Percentiles rank a stretch among this genome's conserved stretches.
These are phyloP conservation scores for Erysimum cheiranthoides DNA, from an alignment of 345 rosid genomes.

Conservation along the genomic window DNA sequence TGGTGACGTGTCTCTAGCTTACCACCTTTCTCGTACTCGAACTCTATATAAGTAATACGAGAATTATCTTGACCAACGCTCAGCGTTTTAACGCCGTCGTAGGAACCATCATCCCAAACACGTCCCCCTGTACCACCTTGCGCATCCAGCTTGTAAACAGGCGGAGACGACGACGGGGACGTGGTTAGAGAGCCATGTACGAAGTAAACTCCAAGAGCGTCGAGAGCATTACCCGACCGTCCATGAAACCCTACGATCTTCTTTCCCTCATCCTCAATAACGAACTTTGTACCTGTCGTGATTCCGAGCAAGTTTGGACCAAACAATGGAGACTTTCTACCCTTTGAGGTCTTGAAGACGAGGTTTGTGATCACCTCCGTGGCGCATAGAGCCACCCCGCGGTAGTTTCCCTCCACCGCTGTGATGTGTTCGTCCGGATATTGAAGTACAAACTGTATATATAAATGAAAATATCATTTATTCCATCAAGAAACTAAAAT, in stretches of 20 bases:
- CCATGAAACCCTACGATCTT: constrained; percentile 43
- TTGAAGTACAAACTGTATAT: constrained; percentile 30
- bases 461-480: background rate
- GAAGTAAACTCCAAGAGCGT: constrained; percentile 43
- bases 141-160: constrained; percentile 34
- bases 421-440: constrained; percentile 36
- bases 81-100: constrained; percentile 17
- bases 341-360: constrained; percentile 38
- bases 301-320: constrained; percentile 28
- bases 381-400: background rate
- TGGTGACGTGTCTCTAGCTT: constrained; percentile 7
- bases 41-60: constrained; percentile 38
- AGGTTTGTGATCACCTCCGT: constrained; percentile 37
- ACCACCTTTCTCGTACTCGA: constrained; percentile 30
- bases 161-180: background rate
- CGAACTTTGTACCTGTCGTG: constrained; percentile 27
- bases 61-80: constrained; percentile 20
- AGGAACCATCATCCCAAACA: constrained; percentile 39
- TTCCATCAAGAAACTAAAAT: no score
- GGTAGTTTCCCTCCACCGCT: constrained; percentile 38
- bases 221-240: constrained; percentile 29
- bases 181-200: background rate
- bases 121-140: constrained; percentile 32
- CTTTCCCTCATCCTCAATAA: constrained; percentile 20
- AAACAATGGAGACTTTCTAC: constrained; percentile 31